Evolutionary conservation across 2,329 filamentous ascomycete species (phyloP), one percentile per base, ranked within the genome.

Genomic region (Fusarium sulawesiense): DNA sequence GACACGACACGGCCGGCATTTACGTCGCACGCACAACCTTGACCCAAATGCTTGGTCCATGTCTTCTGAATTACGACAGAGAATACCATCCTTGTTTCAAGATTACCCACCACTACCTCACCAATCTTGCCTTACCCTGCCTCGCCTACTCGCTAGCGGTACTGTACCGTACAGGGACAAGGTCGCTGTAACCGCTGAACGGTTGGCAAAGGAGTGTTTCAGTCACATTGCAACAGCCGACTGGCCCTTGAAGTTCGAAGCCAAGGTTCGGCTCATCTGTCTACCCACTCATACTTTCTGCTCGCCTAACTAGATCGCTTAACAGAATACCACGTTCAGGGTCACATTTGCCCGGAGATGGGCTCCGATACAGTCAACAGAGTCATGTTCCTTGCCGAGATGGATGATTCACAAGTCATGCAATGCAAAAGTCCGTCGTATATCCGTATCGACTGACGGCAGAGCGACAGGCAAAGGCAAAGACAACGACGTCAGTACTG

Each of bases 41-140:
- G 47, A 53, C 37, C 41, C 42, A 63, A 51, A 56, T 56, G 54
- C 41, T 51, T 51, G 47, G 42, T 54, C 56, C 66, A 61, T 30
- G 25, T 61, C 48, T 37, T 32, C 46, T 48, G 34, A 27, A 61
- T 49, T 66, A 66, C 63, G 55, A 61, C 63, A 25, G 20, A 30
- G 20, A 13, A 34, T 40, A 47, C 47, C 37, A 60, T 54, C 61
- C 55, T 34, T 66, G 63, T 66, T 66, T 66, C 61, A 66, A 66
- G 42, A 64, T 57, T 37, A 37, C 34, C 34, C 34, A 37, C 34
- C 34, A 37, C 34, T 37, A 37, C 34, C 18, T 37, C 18, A 37
- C 34, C 34, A n/a, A 37, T 37, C 34, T 37, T 37, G 34, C 34
- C 34, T 37, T 37, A 11, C 30, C 30, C 7, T 32, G 30, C 34